Base-by-base conservation (phyloP, 2,329 filamentous ascomycete species). In the Fusarium foetens region DNA sequence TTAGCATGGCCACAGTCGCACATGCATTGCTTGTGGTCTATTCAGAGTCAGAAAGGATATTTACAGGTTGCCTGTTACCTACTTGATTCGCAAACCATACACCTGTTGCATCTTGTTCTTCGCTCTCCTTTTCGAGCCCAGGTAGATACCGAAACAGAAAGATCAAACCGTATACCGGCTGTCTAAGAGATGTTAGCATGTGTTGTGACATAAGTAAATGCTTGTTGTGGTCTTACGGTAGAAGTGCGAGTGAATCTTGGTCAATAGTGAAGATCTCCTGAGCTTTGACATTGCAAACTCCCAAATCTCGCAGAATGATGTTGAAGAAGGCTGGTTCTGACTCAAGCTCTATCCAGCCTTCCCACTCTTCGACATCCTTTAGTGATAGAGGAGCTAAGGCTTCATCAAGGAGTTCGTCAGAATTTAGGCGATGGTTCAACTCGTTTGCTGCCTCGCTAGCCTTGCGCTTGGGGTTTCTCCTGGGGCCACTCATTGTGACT, bases 21-120 rank as follows among this genome's bases (percentile, higher is more conserved):
- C 96, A 99, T 31, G 94, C 92, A 80, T 97, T 97, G 61, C 89
- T 87, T 1, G 90, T 92, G 2, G 93, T 94, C 91, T 95, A 16
- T 10, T 27, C 38, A 13, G 33, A 39, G 38, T 79, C 42, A 76
- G 68, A 39, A 41, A 11, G 51, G 57, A 27, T n/a, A 6, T 19
- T 10, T 42, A 4, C 31, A 21, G 33, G 38, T 3, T 16, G n/a
- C 17, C 27, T 33, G 17, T 4, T 33, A 29, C 83, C 25, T 79
- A 93, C 92, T 83, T 97, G 95, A 77, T 98, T 98, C 33, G 95
- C 94, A 80, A 98, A 98, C 95, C 96, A 99, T 23, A 98, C 84
- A 6, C 89, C 83, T 48, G 83, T 84, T 68, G 87, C 84, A 62
- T 86, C 76, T 84, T 88, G 76, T 83, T 88, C 73, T 80, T 89